These are phyloP conservation scores for Candida pseudoviswanathii DNA, from an alignment of 1,139 yeast genomes.

Conservation along the genomic window DNA sequence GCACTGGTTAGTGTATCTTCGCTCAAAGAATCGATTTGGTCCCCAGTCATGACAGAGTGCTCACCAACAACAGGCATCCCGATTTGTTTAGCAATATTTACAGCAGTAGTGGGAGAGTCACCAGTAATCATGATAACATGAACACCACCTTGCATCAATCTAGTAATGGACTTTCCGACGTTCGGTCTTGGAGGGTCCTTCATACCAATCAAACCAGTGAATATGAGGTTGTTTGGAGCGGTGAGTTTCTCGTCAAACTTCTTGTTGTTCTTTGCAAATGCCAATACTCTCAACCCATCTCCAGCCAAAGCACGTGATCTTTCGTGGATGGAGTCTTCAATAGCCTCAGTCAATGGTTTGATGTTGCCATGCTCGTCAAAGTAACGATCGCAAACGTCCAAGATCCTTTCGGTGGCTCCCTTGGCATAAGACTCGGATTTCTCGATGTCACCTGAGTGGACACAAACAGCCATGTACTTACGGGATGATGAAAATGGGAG, in stretches of 20 bases:
- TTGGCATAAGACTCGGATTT: conserved; percentile 69
- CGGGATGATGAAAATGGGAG: conserved; percentile 82
- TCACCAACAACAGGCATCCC: conserved; percentile 81
- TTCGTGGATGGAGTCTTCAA: conserved; percentile 46
- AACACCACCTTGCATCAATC: conserved; percentile 86
- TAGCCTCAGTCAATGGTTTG: conserved; percentile 53
- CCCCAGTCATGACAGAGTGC: conserved; percentile 79
- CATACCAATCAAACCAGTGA: conserved; percentile 90
- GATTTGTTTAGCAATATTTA: conserved; percentile 84
- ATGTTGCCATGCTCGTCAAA: conserved; percentile 58
- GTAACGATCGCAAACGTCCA: conserved; percentile 62
- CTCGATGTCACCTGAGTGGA: conserved; percentile 57
- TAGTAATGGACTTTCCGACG: conserved; percentile 70
- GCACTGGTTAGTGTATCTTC: conserved; percentile 72
- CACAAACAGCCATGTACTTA: conserved; percentile 86
- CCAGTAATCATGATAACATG: conserved; percentile 98
- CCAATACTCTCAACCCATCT: conserved; percentile 86
- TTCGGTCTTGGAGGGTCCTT: conserved; percentile 95
- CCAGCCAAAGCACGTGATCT: conserved; percentile 69
- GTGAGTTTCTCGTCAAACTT: conserved; percentile 28
- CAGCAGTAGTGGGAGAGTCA: conserved; percentile 92
- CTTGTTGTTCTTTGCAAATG: conserved; percentile 61
- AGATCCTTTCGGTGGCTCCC: conserved; percentile 85
- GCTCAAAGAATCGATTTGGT: conserved; percentile 68
- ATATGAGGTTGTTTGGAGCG: conserved; percentile 60